Conservation (phyloP, 331 rosid species). For the Malus hybrid region DNA sequence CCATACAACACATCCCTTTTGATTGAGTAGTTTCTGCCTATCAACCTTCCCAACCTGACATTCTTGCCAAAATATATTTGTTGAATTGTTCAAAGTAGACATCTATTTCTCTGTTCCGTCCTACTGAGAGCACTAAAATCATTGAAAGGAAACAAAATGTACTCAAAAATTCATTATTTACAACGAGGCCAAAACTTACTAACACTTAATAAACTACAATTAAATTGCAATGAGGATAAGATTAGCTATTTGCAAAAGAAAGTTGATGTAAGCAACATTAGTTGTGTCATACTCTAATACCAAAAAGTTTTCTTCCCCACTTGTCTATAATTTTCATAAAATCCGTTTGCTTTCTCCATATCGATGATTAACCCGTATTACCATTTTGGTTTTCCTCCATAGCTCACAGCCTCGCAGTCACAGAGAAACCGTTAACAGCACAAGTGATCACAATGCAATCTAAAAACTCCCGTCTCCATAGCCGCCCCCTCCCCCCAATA, state of each 20-base stretch:
- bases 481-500: too few species aligned
- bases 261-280: neutral
- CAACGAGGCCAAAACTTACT: neutral
- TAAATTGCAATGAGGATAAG: neutral
- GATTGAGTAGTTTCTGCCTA: conserved; percentile 77
- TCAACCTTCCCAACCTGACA: conserved; percentile 63
- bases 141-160: neutral
- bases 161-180: neutral
- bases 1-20: conserved; percentile 89
- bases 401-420: too few species aligned
- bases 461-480: neutral
- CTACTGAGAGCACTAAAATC: neutral
- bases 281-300: neutral
- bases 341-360: neutral
- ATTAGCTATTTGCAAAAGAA: neutral
- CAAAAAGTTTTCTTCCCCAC: neutral
- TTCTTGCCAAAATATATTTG: conserved; percentile 82
- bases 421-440: too few species aligned
- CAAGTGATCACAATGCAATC: too few species aligned
- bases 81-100: conserved; percentile 57
- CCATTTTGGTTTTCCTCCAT: neutral
- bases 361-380: neutral
- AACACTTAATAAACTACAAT: neutral
- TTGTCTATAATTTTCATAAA: neutral
- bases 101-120: conserved; percentile 30